phyloP scores from a whole-genome alignment of 164 flowering plant genomes.

The Magnolia kwangsiensis region DNA sequence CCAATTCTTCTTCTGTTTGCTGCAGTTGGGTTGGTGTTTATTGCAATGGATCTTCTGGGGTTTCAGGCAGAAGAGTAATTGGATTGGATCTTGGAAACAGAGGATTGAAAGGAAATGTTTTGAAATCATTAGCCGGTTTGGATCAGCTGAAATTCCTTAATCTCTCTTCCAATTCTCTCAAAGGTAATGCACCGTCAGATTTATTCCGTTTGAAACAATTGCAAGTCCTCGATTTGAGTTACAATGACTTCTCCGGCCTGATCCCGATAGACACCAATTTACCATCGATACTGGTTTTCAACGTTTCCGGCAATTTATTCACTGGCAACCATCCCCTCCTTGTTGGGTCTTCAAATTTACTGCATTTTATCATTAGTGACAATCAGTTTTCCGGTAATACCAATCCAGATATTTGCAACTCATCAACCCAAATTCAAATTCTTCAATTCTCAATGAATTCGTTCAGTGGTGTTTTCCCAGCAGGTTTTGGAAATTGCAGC shows the following conservation, averaged over 20 bases:
- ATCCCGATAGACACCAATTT: slow-evolving; percentile 34
- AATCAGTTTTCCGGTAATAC: slow-evolving; percentile 52
- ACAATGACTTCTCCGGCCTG: slow-evolving; percentile 46
- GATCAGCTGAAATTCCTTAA: slow-evolving; percentile 49
- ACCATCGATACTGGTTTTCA: slow-evolving; percentile 34
- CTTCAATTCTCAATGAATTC: slow-evolving; percentile 61
- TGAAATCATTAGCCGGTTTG: slow-evolving; percentile 44
- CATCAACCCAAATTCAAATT: slow-evolving; percentile 32
- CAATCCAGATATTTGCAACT: slow-evolving; percentile 38
- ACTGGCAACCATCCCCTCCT: slow-evolving; percentile 37
- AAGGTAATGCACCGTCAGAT: slow-evolving; percentile 46
- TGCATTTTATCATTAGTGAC: slow-evolving; percentile 49
- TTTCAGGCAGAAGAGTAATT: slow-evolving; percentile 29
- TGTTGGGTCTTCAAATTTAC: slow-evolving; percentile 33
- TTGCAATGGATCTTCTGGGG: slow-evolving; percentile 43
- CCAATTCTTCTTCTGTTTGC: slow-evolving; percentile 31
- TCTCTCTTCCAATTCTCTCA: slow-evolving; percentile 59
- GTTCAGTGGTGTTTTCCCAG: slow-evolving; percentile 42
- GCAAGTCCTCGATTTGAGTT: slow-evolving; percentile 68
- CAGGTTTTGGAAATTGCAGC: slow-evolving; percentile 49
- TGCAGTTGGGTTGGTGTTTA: slow-evolving; percentile 66
- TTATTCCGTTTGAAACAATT: slow-evolving; percentile 53
- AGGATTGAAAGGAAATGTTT: slow-evolving; percentile 53
- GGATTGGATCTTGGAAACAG: slow-evolving; percentile 37
- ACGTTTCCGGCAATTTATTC: slow-evolving; percentile 62